These are phyloP conservation scores for Hypoxylon sp. DNA, from an alignment of 2,329 filamentous ascomycete genomes.

Conservation along the genomic window DNA sequence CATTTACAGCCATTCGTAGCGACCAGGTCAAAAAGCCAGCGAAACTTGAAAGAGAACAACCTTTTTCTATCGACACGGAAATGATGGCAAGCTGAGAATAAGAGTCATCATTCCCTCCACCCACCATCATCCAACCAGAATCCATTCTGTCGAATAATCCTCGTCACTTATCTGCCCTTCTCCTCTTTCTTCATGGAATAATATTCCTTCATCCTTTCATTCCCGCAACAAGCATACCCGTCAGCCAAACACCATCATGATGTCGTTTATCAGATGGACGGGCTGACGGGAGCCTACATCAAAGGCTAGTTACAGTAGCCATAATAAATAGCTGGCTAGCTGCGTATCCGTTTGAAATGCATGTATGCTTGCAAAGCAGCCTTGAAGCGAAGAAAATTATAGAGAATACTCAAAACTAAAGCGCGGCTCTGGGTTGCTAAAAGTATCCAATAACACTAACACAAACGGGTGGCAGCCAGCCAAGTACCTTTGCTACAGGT, in stretches of 20 bases:
- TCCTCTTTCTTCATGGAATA: neutral
- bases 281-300: constrained; percentile 23
- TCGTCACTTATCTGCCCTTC: neutral
- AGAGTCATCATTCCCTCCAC: constrained; percentile 28
- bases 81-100: constrained; percentile 15
- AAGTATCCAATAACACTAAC: too few relatives aligned
- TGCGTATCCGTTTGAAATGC: neutral
- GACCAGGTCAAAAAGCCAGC: constrained; percentile 10
- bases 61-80: constrained; percentile 15
- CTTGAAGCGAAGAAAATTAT: too few relatives aligned
- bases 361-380: neutral
- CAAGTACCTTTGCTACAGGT: too few relatives aligned
- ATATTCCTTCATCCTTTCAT: constrained; percentile 1
- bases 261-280: constrained; percentile 20
- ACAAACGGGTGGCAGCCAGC: too few relatives aligned
- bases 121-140: constrained; percentile 4
- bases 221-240: constrained; percentile 1
- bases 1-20: constrained; percentile 25
- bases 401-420: too few relatives aligned
- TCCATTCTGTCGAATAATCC: neutral
- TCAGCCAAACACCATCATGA: constrained; percentile 13
- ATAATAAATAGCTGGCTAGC: neutral
- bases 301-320: neutral
- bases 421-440: too few relatives aligned
- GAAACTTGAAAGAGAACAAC: constrained; percentile 26